Evolutionary conservation across 179 eudicot genomes (phyloP).

Genomic region (Heliamphora pulchella): DNA sequence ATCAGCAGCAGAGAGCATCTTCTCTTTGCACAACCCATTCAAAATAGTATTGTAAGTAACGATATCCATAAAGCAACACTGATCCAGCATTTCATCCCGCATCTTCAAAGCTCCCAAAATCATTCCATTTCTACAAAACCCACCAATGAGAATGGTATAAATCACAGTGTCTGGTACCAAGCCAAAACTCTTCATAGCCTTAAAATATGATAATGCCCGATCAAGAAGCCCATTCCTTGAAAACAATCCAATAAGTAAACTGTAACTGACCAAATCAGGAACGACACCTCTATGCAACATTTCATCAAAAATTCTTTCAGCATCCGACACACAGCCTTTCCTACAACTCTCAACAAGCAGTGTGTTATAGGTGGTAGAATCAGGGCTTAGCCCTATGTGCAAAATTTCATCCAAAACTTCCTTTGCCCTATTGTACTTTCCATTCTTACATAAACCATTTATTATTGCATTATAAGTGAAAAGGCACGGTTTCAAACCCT

Average conservation of each 20-base stretch:
- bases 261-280: conserved; percentile 69
- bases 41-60: conserved; percentile 72
- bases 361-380: conserved; percentile 53
- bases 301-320: conserved; percentile 40
- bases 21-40: conserved; percentile 64
- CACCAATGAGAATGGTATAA: conserved; percentile 70
- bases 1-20: conserved; percentile 56
- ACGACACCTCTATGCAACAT: conserved; percentile 40
- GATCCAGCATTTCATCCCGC: conserved; percentile 71
- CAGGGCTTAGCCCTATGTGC: conserved; percentile 50
- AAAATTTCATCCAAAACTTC: conserved; percentile 49
- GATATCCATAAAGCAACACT: conserved; percentile 70
- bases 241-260: conserved; percentile 53
- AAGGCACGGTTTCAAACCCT: conserved; percentile 46
- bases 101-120: conserved; percentile 55
- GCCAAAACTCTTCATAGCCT: conserved; percentile 49
- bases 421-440: conserved; percentile 48
- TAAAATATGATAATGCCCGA: conserved; percentile 43
- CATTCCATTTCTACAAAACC: conserved; percentile 49
- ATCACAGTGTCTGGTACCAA: conserved; percentile 64
- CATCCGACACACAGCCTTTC: conserved; percentile 37
- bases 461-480: conserved; percentile 54
- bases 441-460: conserved; percentile 61
- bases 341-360: conserved; percentile 54
- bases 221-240: conserved; percentile 51